phyloP scores from a whole-genome alignment of 208 protist species.

The Wallacemonas sp. region DNA sequence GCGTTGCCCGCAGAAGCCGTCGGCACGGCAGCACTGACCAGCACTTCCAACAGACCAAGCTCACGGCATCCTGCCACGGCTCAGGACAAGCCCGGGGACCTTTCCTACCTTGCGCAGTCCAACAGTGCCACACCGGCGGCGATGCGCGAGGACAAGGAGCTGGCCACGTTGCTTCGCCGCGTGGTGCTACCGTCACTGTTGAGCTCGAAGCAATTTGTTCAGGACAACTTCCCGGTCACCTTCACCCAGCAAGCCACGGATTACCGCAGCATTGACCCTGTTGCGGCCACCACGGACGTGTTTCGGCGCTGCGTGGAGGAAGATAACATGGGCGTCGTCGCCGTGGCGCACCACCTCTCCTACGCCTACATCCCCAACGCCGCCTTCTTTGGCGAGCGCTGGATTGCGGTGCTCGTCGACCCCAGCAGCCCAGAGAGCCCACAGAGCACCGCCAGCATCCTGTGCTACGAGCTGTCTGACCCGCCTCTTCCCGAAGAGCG shows the following conservation, averaged over 20 bases:
- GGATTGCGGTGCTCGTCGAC: slow-evolving; percentile 62
- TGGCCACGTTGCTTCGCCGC: slow-evolving; percentile 41
- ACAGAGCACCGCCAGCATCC: slow-evolving; percentile 31
- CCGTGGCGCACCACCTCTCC: slow-evolving; percentile 21
- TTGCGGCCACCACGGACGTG: slow-evolving; percentile 47
- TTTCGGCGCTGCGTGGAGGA: slow-evolving; percentile 71
- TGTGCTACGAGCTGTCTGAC: slow-evolving; percentile 41
- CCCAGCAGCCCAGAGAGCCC: slow-evolving; percentile 15
- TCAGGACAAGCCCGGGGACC: background rate
- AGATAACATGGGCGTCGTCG: slow-evolving; percentile 76
- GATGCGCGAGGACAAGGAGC: slow-evolving; percentile 19
- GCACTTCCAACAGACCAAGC: too few species aligned
- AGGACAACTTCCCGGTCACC: slow-evolving; percentile 52
- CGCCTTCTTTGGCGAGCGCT: slow-evolving; percentile 41
- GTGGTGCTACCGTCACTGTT: slow-evolving; percentile 64
- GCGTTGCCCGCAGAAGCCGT: background rate
- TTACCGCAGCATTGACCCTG: slow-evolving; percentile 46
- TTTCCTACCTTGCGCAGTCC: slow-evolving; percentile 12
- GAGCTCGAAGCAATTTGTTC: slow-evolving; percentile 43
- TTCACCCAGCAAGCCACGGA: slow-evolving; percentile 74
- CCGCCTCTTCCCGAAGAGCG: background rate
- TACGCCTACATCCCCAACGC: slow-evolving; percentile 51
- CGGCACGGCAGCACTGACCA: too few species aligned
- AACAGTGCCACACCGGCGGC: background rate
- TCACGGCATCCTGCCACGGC: too few species aligned